Conservation (phyloP, 2,329 filamentous ascomycete genomes). For the Westerdykella ornata region DNA sequence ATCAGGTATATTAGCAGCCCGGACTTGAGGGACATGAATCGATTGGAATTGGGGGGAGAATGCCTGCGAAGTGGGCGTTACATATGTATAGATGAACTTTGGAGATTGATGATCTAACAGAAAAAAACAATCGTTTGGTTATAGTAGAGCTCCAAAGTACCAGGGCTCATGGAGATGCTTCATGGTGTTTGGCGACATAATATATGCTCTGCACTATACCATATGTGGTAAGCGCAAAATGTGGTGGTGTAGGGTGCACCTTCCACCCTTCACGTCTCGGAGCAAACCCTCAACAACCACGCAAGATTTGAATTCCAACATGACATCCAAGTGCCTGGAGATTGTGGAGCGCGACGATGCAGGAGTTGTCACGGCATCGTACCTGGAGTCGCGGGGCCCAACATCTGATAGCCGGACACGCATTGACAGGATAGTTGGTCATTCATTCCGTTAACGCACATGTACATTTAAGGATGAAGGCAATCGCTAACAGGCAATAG, state of each 20-base stretch:
- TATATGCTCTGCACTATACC: background rate
- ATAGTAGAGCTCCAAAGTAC: too few relatives aligned
- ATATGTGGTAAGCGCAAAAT: background rate
- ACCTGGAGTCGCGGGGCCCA: slow-evolving; percentile 33
- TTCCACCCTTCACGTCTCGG: background rate
- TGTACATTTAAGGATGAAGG: background rate
- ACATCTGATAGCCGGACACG: slow-evolving; percentile 13
- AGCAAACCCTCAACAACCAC: background rate
- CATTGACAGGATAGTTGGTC: slow-evolving; percentile 44
- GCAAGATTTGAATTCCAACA: background rate
- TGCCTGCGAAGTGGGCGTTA: too few relatives aligned
- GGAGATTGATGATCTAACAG: too few relatives aligned
- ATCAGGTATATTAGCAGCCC: too few relatives aligned
- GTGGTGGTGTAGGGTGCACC: background rate
- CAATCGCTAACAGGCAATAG: slow-evolving; percentile 4
- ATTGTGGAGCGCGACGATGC: slow-evolving; percentile 46
- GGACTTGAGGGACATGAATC: too few relatives aligned
- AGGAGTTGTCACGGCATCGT: slow-evolving; percentile 45
- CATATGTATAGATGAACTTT: too few relatives aligned
- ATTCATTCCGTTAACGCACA: background rate
- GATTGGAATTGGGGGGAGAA: too few relatives aligned
- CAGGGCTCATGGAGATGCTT: too few relatives aligned
- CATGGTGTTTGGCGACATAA: background rate
- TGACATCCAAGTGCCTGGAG: slow-evolving; percentile 9
- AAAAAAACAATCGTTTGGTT: too few relatives aligned